These are phyloP conservation scores for Hypocrella siamensis DNA, from an alignment of 2,329 filamentous ascomycete genomes.

Conservation along the genomic window DNA sequence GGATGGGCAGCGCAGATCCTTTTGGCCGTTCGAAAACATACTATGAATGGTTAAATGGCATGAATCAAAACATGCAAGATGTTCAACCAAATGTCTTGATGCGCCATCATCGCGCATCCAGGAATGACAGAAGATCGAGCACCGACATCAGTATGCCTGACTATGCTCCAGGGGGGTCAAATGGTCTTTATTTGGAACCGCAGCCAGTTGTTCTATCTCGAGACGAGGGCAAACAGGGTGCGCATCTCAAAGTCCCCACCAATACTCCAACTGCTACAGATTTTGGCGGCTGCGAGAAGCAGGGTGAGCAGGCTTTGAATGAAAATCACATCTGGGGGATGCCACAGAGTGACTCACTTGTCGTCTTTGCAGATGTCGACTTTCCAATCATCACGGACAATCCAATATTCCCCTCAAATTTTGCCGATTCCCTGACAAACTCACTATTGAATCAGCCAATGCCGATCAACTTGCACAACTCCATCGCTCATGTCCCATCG, in stretches of 20 bases:
- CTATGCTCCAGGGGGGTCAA: constrained; percentile 12
- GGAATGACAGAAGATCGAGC: constrained; percentile 10
- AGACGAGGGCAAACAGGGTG: constrained; percentile 12
- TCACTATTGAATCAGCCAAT: constrained; percentile 32
- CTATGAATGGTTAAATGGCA: constrained; percentile 12
- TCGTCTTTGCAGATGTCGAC: constrained; percentile 3
- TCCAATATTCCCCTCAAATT: constrained; percentile 13
- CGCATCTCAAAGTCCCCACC: constrained; percentile 20
- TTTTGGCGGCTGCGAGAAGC: constrained; percentile 3
- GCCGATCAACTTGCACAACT: constrained; percentile 17
- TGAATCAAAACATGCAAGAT: constrained; percentile 6
- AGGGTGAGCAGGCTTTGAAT: constrained; percentile 8
- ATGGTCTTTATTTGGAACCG: constrained; percentile 4
- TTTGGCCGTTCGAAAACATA: constrained; percentile 11
- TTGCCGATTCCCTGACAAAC: constrained; percentile 27
- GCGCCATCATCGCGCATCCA: constrained; percentile 6
- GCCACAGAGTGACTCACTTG: background rate
- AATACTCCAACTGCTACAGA: constrained; percentile 23
- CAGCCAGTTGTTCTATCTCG: constrained; percentile 13
- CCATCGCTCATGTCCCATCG: constrained; percentile 14
- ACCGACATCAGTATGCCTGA: constrained; percentile 28
- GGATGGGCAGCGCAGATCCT: constrained; percentile 5
- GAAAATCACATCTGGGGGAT: background rate
- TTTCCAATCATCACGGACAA: constrained; percentile 8
- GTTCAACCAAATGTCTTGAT: constrained; percentile 3